Evolutionary conservation across 2,329 filamentous ascomycete genomes (phyloP).

Genomic region (Xylariomycetidae sp.): DNA sequence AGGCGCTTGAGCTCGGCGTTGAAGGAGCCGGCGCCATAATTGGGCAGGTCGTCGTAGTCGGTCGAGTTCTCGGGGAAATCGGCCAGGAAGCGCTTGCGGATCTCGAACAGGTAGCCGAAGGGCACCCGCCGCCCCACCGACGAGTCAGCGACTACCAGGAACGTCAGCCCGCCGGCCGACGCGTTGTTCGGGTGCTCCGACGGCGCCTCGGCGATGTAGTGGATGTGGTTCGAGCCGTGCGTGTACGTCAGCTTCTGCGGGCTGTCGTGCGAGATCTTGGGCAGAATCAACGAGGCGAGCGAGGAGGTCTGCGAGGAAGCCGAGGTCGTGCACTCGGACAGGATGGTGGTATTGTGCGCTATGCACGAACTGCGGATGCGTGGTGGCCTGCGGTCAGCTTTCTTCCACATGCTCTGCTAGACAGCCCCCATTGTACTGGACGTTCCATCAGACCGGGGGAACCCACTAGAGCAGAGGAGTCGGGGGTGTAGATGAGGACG

Average conservation of each 20-base stretch:
- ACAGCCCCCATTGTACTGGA: too few relatives aligned
- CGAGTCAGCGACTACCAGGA: constrained; percentile 80
- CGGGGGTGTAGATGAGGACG: constrained; percentile 63
- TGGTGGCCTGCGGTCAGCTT: background rate
- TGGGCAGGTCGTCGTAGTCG: constrained; percentile 71
- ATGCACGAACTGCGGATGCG: constrained; percentile 69
- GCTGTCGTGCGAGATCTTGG: constrained; percentile 77
- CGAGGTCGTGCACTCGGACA: constrained; percentile 85
- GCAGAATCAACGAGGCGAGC: constrained; percentile 88
- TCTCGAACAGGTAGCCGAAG: constrained; percentile 86
- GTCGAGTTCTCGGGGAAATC: constrained; percentile 44
- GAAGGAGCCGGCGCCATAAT: constrained; percentile 86
- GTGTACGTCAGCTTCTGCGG: constrained; percentile 92
- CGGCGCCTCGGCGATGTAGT: constrained; percentile 86
- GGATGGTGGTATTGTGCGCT: constrained; percentile 86
- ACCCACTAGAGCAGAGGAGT: constrained; percentile 70
- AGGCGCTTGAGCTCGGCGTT: constrained; percentile 71
- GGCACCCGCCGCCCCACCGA: constrained; percentile 80
- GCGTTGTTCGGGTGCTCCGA: constrained; percentile 53
- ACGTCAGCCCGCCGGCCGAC: constrained; percentile 77
- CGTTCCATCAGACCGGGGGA: constrained; percentile 6
- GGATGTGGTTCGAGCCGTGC: constrained; percentile 85
- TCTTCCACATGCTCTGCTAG: too few relatives aligned
- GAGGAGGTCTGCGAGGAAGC: constrained; percentile 77
- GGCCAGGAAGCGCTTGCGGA: constrained; percentile 79